Evolutionary conservation across 345 rosid species (phyloP).

Genomic region (Excoecaria cochinchinensis): DNA sequence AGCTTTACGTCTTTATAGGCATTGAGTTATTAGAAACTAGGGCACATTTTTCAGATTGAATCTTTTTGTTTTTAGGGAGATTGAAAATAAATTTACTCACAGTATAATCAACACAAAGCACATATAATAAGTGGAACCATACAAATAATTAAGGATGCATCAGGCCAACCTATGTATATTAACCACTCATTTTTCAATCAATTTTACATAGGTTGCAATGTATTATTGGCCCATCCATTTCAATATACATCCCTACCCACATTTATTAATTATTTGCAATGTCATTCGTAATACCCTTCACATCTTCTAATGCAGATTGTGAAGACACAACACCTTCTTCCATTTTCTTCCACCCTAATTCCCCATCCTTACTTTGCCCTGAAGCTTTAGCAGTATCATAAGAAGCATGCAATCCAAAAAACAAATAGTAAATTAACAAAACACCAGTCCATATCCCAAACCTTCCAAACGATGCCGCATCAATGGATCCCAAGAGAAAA

Average conservation of each 20-base stretch:
- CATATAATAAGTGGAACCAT: too few relatives aligned
- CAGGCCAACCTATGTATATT: too few relatives aligned
- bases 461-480: slow-evolving; percentile 16
- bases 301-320: neutral
- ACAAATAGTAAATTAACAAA: slow-evolving; percentile 21
- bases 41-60: too few relatives aligned
- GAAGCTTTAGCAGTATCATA: slow-evolving; percentile 22
- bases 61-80: too few relatives aligned
- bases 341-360: slow-evolving; percentile 1
- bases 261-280: neutral
- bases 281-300: neutral
- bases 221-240: too few relatives aligned
- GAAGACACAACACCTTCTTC: slow-evolving; percentile 17
- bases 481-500: slow-evolving; percentile 24
- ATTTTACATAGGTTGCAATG: too few relatives aligned
- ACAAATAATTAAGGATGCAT: too few relatives aligned
- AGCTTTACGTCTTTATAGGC: too few relatives aligned
- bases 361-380: neutral
- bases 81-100: too few relatives aligned
- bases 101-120: too few relatives aligned
- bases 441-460: slow-evolving; percentile 23
- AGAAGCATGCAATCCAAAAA: slow-evolving; percentile 26
- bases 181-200: too few relatives aligned
- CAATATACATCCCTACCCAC: neutral
- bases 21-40: too few relatives aligned